phyloP scores from a whole-genome alignment of 2,329 filamentous ascomycete genomes.

The Neonectria neomacrospora region DNA sequence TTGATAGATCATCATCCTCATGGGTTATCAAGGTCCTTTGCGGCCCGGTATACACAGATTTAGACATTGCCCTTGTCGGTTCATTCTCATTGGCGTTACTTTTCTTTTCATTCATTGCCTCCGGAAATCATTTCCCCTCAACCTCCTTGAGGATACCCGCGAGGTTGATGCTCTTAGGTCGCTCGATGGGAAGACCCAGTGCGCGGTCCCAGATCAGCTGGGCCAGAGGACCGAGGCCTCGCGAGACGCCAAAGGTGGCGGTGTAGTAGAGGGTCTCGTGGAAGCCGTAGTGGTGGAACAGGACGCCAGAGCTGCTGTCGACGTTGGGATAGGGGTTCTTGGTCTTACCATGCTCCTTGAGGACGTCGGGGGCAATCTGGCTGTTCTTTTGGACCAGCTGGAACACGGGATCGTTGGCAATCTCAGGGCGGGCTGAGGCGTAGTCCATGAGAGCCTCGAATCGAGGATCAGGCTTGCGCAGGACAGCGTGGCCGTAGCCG shows the following conservation, averaged over 20 bases:
- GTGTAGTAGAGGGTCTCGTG: conserved; percentile 96
- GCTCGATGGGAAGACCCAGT: conserved; percentile 92
- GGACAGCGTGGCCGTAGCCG: conserved; percentile 94
- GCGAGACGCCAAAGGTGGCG: conserved; percentile 75
- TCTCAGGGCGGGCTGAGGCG: conserved; percentile 84
- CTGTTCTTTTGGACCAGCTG: conserved; percentile 93
- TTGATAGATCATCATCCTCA: conserved; percentile 29
- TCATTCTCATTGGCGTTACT: conserved; percentile 20
- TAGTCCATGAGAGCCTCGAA: conserved; percentile 98
- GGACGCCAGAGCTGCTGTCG: conserved; percentile 89
- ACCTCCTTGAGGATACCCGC: conserved; percentile 81
- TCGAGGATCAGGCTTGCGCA: conserved; percentile 95
- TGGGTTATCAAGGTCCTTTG: conserved; percentile 30
- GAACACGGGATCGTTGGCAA: conserved; percentile 89
- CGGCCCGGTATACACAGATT: conserved; percentile 40
- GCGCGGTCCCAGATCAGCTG: conserved; percentile 97
- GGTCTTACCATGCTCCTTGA: conserved; percentile 96
- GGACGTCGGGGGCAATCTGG: conserved; percentile 87
- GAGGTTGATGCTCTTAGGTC: conserved; percentile 97
- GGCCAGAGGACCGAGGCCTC: conserved; percentile 85
- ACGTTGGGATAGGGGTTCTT: conserved; percentile 99
- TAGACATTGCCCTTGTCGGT: conserved; percentile 26
- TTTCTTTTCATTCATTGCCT: conserved; percentile 15
- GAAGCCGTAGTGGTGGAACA: conserved; percentile 99
- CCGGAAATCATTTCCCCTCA: conserved; percentile 54